Evolutionary conservation across 2,329 filamentous ascomycete genomes (phyloP).

Genomic region (Xylaria arbuscula): DNA sequence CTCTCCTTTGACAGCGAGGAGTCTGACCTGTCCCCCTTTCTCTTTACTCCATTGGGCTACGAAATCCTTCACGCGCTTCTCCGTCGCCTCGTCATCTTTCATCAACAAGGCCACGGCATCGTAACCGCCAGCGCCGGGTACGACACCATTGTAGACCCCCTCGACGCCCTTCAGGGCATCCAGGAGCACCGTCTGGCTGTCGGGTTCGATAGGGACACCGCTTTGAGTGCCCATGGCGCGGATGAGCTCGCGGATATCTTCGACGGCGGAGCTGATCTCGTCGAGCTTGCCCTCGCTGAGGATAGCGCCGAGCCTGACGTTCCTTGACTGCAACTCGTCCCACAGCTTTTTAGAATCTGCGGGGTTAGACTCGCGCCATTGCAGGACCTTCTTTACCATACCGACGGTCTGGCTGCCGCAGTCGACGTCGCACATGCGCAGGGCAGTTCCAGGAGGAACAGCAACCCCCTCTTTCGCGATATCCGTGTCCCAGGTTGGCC

Average conservation of each 20-base stretch:
- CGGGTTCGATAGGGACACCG: constrained; percentile 88
- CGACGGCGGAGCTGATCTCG: constrained; percentile 61
- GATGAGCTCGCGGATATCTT: constrained; percentile 69
- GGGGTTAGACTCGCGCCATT: constrained; percentile 77
- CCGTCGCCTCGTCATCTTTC: constrained; percentile 74
- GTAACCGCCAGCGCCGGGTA: constrained; percentile 92
- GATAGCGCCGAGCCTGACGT: constrained; percentile 75
- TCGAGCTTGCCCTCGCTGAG: constrained; percentile 60
- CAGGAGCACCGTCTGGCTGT: constrained; percentile 83
- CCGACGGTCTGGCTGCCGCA: constrained; percentile 92
- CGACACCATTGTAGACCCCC: constrained; percentile 90
- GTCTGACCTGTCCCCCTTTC: constrained; percentile 71
- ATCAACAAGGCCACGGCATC: constrained; percentile 89
- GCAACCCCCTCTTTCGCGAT: constrained; percentile 75
- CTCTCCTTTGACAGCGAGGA: constrained; percentile 62
- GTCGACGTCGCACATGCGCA: constrained; percentile 96
- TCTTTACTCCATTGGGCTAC: constrained; percentile 72
- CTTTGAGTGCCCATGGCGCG: constrained; percentile 79
- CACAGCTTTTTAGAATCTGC: constrained; percentile 77
- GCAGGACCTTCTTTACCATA: constrained; percentile 93
- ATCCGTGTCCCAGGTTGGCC: constrained; percentile 79
- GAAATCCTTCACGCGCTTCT: constrained; percentile 68
- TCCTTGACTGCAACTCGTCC: constrained; percentile 77
- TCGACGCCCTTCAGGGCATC: constrained; percentile 77
- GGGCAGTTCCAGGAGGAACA: constrained; percentile 77